Conservation (phyloP, 108 stramenopile genomes). For the Cyclotella kingstonii region DNA sequence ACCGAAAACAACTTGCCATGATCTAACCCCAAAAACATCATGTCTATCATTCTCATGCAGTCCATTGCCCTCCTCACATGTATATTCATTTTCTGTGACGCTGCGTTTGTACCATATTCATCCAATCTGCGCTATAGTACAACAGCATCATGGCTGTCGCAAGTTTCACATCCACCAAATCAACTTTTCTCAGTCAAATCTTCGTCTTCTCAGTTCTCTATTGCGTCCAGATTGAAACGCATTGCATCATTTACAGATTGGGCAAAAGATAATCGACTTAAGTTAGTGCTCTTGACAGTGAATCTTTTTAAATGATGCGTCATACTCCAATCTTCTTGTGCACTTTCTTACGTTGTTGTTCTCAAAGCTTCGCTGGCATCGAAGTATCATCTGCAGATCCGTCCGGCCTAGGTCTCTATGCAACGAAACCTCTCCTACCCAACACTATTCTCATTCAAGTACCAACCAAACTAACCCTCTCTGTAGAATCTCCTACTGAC, state of each 20-base stretch:
- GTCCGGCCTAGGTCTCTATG: constrained; percentile 62
- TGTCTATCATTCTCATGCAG: too few species aligned
- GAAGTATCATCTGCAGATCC: constrained; percentile 28
- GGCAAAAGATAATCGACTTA: constrained; percentile 43
- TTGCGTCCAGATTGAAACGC: constrained; percentile 31
- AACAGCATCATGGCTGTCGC: too few species aligned
- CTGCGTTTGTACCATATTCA: too few species aligned
- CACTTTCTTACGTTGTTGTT: neutral
- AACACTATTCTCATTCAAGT: constrained; percentile 59
- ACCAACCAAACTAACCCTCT: constrained; percentile 60
- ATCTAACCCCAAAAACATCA: too few species aligned
- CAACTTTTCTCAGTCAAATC: constrained; percentile 26
- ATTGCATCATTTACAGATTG: constrained; percentile 36
- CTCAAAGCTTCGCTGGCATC: constrained; percentile 24
- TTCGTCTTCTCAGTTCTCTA: constrained; percentile 4
- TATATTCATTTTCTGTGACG: too few species aligned
- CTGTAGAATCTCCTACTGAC: constrained; percentile 59
- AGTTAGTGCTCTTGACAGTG: constrained; percentile 10
- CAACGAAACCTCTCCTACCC: constrained; percentile 40
- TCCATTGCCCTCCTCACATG: too few species aligned
- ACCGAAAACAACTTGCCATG: too few species aligned
- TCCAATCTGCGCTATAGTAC: too few species aligned
- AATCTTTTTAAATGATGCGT: neutral
- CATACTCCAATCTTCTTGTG: neutral
- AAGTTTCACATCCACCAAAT: too few species aligned